Evolutionary conservation across 1,284 basidiomycete species (phyloP).

Genomic region (Ceratobasidium sp.): DNA sequence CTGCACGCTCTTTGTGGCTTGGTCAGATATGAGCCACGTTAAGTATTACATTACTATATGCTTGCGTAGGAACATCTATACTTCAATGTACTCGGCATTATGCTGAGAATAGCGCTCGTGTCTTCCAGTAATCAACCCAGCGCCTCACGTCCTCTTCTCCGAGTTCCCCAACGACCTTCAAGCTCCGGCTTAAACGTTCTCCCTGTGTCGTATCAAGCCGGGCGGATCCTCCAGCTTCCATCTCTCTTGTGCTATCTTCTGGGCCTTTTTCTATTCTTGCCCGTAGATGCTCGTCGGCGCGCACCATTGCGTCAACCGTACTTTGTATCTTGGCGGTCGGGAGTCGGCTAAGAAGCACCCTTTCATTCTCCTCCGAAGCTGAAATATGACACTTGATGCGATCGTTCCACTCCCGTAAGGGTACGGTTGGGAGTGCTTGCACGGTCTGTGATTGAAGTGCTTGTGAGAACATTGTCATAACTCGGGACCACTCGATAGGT

Average conservation of each 20-base stretch:
- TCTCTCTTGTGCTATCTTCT: slow-evolving; percentile 13
- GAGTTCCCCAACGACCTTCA: slow-evolving; percentile 45
- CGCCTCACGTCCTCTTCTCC: slow-evolving; percentile 46
- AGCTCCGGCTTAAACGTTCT: slow-evolving; percentile 44
- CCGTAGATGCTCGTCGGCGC: not conserved
- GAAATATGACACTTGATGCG: slow-evolving; percentile 47
- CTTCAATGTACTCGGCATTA: not conserved
- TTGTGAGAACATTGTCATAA: slow-evolving; percentile 47
- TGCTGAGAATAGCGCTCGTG: slow-evolving; percentile 43
- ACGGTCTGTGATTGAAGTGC: slow-evolving; percentile 45
- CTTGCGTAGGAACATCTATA: slow-evolving; percentile 65
- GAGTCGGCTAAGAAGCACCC: slow-evolving; percentile 52
- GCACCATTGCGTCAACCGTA: slow-evolving; percentile 2
- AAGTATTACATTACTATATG: not conserved
- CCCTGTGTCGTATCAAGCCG: slow-evolving; percentile 46
- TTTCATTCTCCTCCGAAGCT: slow-evolving; percentile 48
- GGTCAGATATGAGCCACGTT: no score
- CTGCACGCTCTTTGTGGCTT: no score
- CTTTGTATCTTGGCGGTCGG: slow-evolving; percentile 27
- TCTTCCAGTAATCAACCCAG: slow-evolving; percentile 50
- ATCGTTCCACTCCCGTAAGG: slow-evolving; percentile 52
- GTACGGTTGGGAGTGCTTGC: slow-evolving; percentile 46
- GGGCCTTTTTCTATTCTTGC: not conserved
- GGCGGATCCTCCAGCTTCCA: slow-evolving; percentile 47
- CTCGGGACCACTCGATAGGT: slow-evolving; percentile 48